Conservation (phyloP, 768 basidiomycete genomes). For the Candolleomyces aberdarensis region DNA sequence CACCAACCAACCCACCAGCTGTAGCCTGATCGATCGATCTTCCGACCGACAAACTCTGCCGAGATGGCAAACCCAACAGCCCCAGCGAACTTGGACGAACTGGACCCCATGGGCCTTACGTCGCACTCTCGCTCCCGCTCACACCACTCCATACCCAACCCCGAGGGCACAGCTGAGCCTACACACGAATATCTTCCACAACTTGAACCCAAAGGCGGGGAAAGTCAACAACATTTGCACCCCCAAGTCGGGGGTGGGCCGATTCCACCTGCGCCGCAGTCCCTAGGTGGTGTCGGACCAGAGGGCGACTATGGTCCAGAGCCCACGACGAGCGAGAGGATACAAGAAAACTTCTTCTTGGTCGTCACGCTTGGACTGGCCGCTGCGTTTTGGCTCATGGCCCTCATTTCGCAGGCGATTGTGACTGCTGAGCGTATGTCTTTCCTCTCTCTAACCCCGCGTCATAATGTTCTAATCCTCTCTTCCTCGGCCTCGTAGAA, state of each 20-base stretch:
- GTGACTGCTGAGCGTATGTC: slow-evolving; percentile 41
- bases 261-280: not conserved
- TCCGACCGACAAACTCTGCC: too few species aligned
- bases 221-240: not conserved
- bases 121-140: not conserved
- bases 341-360: slow-evolving; percentile 2
- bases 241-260: not conserved
- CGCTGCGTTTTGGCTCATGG: slow-evolving; percentile 40
- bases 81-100: not conserved
- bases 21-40: too few species aligned
- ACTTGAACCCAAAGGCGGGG: not conserved
- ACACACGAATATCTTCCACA: too few species aligned
- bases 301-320: not conserved
- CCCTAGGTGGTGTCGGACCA: not conserved
- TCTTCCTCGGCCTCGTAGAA: not conserved
- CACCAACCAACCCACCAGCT: too few species aligned
- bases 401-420: slow-evolving; percentile 57
- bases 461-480: not conserved
- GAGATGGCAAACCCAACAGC: not conserved
- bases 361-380: not conserved
- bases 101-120: not conserved
- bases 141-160: not conserved
- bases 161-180: not conserved
- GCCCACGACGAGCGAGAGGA: not conserved
- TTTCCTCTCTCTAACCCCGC: not conserved